These are phyloP conservation scores for Beta macrorhiza DNA, from an alignment of 179 eudicot species.

Conservation along the genomic window DNA sequence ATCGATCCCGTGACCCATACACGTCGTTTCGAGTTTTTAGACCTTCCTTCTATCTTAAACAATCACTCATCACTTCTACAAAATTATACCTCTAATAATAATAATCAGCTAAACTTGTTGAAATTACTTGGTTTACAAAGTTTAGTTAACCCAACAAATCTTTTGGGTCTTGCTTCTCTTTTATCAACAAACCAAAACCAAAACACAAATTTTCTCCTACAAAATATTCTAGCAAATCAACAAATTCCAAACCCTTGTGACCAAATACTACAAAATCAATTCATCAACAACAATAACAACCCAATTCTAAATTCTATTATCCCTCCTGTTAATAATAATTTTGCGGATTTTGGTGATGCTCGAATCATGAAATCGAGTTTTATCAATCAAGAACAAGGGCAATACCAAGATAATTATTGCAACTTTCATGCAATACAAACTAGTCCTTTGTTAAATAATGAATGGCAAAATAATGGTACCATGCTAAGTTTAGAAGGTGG, in stretches of 20 bases:
- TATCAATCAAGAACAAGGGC: not conserved
- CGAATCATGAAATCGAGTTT: conserved; percentile 34
- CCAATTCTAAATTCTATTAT: conserved; percentile 18
- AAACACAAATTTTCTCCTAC: conserved; percentile 28
- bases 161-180: conserved; percentile 51
- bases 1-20: conserved; percentile 90
- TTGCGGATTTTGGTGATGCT: conserved; percentile 24
- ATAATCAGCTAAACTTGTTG: conserved; percentile 39
- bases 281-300: conserved; percentile 19
- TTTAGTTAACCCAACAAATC: conserved; percentile 60
- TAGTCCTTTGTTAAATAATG: conserved; percentile 2
- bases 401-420: conserved; percentile 27
- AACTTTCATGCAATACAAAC: conserved; percentile 17
- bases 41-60: conserved; percentile 57
- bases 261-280: conserved; percentile 18
- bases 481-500: conserved; percentile 6
- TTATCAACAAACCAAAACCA: conserved; percentile 35
- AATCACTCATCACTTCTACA: conserved; percentile 30
- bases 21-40: conserved; percentile 73
- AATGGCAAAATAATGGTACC: conserved; percentile 37
- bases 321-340: not conserved
- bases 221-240: conserved; percentile 36
- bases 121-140: conserved; percentile 50
- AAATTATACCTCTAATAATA: conserved; percentile 27
- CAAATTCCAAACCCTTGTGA: not conserved